Evolutionary conservation across 2,329 filamentous ascomycete genomes (phyloP).

Genomic region (Arthrobotrys megalospora): DNA sequence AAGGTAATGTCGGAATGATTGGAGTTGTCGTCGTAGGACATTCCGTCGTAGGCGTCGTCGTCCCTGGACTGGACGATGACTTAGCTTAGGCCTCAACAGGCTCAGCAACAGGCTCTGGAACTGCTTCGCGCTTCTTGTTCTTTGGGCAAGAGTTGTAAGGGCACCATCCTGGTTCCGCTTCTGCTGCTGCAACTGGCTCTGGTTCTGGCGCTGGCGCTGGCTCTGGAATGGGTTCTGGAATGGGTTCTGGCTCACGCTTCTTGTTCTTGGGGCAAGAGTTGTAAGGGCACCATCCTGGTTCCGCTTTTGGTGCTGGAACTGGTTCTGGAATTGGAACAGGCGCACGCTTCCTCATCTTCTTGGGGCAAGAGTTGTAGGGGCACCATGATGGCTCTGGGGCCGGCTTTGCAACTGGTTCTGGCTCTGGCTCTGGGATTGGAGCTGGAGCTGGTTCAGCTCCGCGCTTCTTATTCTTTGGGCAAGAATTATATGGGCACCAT

Average conservation of each 20-base stretch:
- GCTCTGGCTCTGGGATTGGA: conserved; percentile 6
- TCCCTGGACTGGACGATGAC: conserved; percentile 25
- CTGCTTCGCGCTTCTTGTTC: conserved; percentile 37
- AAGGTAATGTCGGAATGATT: conserved; percentile 30
- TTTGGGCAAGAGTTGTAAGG: conserved; percentile 41
- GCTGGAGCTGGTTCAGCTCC: conserved; percentile 1
- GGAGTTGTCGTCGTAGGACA: conserved; percentile 36
- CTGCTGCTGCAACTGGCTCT: conserved; percentile 12
- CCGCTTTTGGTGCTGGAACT: conserved; percentile 14
- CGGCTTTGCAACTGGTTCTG: conserved; percentile 7
- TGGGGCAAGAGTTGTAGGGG: conserved; percentile 20
- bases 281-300: conserved; percentile 24
- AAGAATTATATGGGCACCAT: conserved; percentile 33
- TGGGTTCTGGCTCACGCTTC: conserved; percentile 30
- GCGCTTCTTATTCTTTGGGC: conserved; percentile 41
- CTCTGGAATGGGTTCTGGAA: conserved; percentile 29
- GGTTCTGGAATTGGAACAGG: conserved; percentile 13
- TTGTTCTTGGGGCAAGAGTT: conserved; percentile 35
- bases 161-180: conserved; percentile 27
- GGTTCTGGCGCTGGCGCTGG: conserved; percentile 17
- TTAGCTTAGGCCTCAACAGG: conserved; percentile 38
- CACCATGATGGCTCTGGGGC: conserved; percentile 18
- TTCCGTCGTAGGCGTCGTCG: conserved; percentile 36
- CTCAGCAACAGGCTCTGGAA: conserved; percentile 9
- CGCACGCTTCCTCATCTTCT: conserved; percentile 2